Evolutionary conservation across 2,329 filamentous ascomycete genomes (phyloP), one percentile per base, ranked within the genome.

Genomic region (Paraconiothyrium brasiliense): DNA sequence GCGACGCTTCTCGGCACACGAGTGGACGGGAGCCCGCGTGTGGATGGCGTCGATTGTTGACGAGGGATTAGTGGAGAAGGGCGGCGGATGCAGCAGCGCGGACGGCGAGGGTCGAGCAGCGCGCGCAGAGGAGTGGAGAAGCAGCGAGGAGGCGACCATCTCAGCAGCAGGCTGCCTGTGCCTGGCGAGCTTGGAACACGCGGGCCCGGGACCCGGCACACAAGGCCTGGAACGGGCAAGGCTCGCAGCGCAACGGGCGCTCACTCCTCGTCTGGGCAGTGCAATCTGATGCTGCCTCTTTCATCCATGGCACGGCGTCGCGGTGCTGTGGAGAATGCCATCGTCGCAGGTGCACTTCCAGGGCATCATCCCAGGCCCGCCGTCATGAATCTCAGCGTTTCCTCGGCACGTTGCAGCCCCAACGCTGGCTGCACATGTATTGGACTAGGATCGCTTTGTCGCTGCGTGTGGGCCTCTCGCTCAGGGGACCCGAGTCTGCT

Each of bases 361-460:
- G 6, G 41, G 22, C 51, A 37, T 3, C 55, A 60, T 55, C 56
- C 59, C 57, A 20, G 61, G 39, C 14, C 22, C 30, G 37, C 48
- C 61, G 60, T 64, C 64, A 66, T 58, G 51, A 54, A 55, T 64
- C 57, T 48, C 60, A 64, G 48, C 54, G 62, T 69, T 20, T 46
- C 65, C 59, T 65, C 64, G 65, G 65, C 56, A 66, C 62, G 60
- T 66, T 67, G 61, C 67, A 68, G 34, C 16, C 47, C 37, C 51
- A 54, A 10, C 37, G 22, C 20, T 47, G 54, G 32, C 51, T 44
- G 39, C 51, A 46, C 32, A 24, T 34, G 30, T 16, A 34, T 39
- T 52, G 49, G 35, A 49, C 27, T n/a, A 13, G 27, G 20, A 20
- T 20, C 20, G 20, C 20, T 20, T 20, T 20, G 20, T 20, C 20